Conservation (phyloP, 495 filamentous ascomycete species). For the Neurospora sp. region DNA sequence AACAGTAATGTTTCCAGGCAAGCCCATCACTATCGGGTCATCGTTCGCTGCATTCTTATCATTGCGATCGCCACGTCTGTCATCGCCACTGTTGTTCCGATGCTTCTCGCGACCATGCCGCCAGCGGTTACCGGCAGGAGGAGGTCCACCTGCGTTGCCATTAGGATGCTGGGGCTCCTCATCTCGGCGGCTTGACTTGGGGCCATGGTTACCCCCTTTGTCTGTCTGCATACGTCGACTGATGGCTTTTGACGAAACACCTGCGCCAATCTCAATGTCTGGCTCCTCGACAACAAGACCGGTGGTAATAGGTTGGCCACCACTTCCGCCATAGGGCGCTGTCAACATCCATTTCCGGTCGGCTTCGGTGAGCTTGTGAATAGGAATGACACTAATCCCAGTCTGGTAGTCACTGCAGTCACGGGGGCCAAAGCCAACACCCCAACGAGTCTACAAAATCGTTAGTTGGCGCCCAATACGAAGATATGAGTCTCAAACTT, state of each 20-base stretch:
- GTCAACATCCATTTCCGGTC: conserved; percentile 96
- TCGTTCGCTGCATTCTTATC: conserved; percentile 37
- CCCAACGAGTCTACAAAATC: conserved; percentile 71
- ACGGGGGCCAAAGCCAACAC: conserved; percentile 92
- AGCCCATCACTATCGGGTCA: conserved; percentile 39
- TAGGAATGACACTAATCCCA: conserved; percentile 87
- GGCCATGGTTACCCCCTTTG: conserved; percentile 62
- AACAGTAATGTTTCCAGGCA: conserved; percentile 48
- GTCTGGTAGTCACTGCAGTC: conserved; percentile 95
- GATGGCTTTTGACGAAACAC: conserved; percentile 93
- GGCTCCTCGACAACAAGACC: conserved; percentile 93
- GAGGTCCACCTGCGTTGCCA: conserved; percentile 29
- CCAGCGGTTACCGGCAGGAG: conserved; percentile 29
- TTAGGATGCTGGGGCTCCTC: conserved; percentile 38
- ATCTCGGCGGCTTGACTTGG: conserved; percentile 54
- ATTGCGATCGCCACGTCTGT: conserved; percentile 36
- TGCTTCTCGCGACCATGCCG: conserved; percentile 36
- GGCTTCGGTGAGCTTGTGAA: conserved; percentile 84
- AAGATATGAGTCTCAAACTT: conserved; percentile 28
- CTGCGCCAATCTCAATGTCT: conserved; percentile 95
- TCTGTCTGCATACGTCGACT: conserved; percentile 74
- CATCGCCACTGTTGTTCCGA: conserved; percentile 36
- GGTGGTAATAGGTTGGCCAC: conserved; percentile 65
- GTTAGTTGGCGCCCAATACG: conserved; percentile 10
- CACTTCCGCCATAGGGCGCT: conserved; percentile 87